These are phyloP conservation scores for Penicillium sp. DNA, from an alignment of 2,329 filamentous ascomycete species.

Conservation along the genomic window DNA sequence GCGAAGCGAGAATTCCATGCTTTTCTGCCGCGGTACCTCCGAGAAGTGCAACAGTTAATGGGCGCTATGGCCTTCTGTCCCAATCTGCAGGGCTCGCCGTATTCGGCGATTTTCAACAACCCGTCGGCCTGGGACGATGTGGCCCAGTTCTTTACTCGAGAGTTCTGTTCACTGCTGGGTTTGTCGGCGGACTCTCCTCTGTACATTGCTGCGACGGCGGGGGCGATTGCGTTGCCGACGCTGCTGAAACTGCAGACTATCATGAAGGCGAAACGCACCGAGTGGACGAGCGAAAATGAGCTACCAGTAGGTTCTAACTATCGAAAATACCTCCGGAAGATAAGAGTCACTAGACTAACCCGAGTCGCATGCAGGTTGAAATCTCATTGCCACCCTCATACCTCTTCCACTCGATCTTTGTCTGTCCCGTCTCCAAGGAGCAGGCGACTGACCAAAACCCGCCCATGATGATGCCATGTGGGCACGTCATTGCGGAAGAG, in stretches of 20 bases:
- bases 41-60: slow-evolving; percentile 78
- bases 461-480: slow-evolving; percentile 94
- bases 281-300: slow-evolving; percentile 92
- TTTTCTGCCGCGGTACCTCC: slow-evolving; percentile 73
- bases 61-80: slow-evolving; percentile 77
- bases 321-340: slow-evolving; percentile 46
- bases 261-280: slow-evolving; percentile 84
- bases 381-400: slow-evolving; percentile 66
- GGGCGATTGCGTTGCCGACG: slow-evolving; percentile 85
- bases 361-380: slow-evolving; percentile 53
- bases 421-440: slow-evolving; percentile 95
- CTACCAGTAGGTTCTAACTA: slow-evolving; percentile 67
- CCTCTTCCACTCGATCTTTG: slow-evolving; percentile 92
- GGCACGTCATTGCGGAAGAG: slow-evolving; percentile 88
- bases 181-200: slow-evolving; percentile 89
- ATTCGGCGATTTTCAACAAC: slow-evolving; percentile 75
- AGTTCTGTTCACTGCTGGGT: slow-evolving; percentile 90
- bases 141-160: slow-evolving; percentile 81
- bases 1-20: slow-evolving; percentile 71
- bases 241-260: slow-evolving; percentile 85
- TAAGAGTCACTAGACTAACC: slow-evolving; percentile 44
- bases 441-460: slow-evolving; percentile 92
- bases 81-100: slow-evolving; percentile 77
- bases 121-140: slow-evolving; percentile 78
- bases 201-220: slow-evolving; percentile 89